Conservation (phyloP, 768 basidiomycete species). For the Gyrodon lividus region DNA sequence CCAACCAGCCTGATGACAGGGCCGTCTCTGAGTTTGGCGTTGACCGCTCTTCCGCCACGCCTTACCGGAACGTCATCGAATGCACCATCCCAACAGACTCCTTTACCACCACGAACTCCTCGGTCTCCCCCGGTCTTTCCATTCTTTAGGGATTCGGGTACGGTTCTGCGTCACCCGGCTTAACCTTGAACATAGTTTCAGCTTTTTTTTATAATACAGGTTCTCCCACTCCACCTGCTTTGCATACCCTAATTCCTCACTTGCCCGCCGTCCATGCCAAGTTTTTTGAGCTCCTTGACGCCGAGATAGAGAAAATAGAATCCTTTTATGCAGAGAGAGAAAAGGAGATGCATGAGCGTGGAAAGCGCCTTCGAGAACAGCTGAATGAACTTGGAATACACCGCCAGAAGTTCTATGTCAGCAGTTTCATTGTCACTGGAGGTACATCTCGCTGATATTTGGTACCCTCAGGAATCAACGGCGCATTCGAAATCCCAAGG, state of each 20-base stretch:
- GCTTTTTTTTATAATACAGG: conserved; percentile 6
- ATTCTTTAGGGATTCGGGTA: conserved; percentile 14
- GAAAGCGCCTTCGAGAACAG: conserved; percentile 58
- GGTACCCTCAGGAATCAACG: conserved; percentile 14
- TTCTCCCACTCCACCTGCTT: conserved; percentile 29
- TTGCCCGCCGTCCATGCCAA: conserved; percentile 59
- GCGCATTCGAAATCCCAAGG: conserved; percentile 1
- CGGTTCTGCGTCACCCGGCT: neutral
- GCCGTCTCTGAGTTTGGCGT: conserved; percentile 12
- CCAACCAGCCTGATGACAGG: conserved; percentile 5
- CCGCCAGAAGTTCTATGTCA: conserved; percentile 55
- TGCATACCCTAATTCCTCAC: conserved; percentile 49
- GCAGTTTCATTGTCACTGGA: conserved; percentile 12
- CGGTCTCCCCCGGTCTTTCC: conserved; percentile 5
- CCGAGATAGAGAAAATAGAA: conserved; percentile 82
- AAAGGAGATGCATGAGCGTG: conserved; percentile 53
- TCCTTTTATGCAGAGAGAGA: conserved; percentile 76
- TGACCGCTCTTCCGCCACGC: conserved; percentile 9
- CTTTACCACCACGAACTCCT: conserved; percentile 2
- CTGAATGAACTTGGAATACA: conserved; percentile 74
- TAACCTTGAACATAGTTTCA: neutral
- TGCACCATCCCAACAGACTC: conserved; percentile 12
- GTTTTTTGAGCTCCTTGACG: conserved; percentile 79
- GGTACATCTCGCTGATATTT: neutral
- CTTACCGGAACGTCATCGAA: conserved; percentile 6